Conservation (phyloP, 768 basidiomycete species). For the Suillus brevipes region DNA sequence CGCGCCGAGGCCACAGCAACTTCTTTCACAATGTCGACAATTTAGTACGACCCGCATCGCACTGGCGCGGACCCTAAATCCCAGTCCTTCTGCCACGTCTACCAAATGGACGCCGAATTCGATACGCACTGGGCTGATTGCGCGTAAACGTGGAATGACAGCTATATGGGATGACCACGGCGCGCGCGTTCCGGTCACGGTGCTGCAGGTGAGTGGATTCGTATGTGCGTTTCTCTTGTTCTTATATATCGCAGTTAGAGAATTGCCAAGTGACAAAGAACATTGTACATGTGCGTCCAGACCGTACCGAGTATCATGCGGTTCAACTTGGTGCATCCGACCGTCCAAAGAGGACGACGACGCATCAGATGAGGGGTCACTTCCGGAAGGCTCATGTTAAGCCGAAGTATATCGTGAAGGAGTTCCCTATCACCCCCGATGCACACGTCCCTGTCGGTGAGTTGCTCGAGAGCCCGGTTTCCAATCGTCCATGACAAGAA, state of each 20-base stretch:
- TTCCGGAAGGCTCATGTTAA: constrained; percentile 80
- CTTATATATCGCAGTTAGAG: constrained; percentile 56
- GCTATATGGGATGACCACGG: constrained; percentile 91
- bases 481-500: constrained; percentile 1
- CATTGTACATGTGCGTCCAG: constrained; percentile 58
- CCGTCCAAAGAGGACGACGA: constrained; percentile 66
- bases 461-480: constrained; percentile 28
- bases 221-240: constrained; percentile 9
- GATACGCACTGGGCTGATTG: constrained; percentile 88
- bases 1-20: constrained; percentile 37
- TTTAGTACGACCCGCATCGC: constrained; percentile 45
- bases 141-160: constrained; percentile 95
- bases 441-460: constrained; percentile 87
- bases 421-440: constrained; percentile 87
- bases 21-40: constrained; percentile 36
- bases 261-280: constrained; percentile 89
- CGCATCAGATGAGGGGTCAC: constrained; percentile 83
- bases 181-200: constrained; percentile 83
- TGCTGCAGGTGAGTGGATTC: constrained; percentile 73
- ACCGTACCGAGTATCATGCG: constrained; percentile 82
- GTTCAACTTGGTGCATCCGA: constrained; percentile 91
- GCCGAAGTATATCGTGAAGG: constrained; percentile 82
- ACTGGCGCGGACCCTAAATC: constrained; percentile 27
- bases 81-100: constrained; percentile 23
- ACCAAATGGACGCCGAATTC: constrained; percentile 84